Base-by-base conservation (phyloP, 2,329 filamentous ascomycete species). In the Emericellopsis cladophorae region DNA sequence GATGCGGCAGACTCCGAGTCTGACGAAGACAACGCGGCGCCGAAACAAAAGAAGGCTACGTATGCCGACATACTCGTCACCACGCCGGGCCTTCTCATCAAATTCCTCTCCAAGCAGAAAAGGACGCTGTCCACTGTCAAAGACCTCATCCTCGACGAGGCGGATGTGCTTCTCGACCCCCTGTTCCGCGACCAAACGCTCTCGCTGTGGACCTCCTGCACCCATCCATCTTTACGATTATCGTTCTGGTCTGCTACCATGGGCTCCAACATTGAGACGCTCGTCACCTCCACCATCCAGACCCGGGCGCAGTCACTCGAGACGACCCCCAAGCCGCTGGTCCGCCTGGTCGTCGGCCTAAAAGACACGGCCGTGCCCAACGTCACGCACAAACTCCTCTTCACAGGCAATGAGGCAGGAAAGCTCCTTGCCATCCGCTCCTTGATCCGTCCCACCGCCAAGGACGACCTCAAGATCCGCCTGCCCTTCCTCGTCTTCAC, bases 191-290 rank as follows among this genome's bases (percentile, higher is more conserved):
- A 92, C 18, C 88, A 95, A 58, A 95, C 88, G 0, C 67, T 93
- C 31, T 73, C 74, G 4, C 80, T 96, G 46, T 95, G 89, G 88
- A 74, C 76, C 34, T 76, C 84, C 4, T 90, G 90, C 58, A 78
- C 68, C 3, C 79, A 81, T 49, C 68, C 76, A 4, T 62, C 70
- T n/a, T 67, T 96, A 8, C 75, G 79, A 21, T 70, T 87, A 4
- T 86, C 84, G 9, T 79, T 94, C 45, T 98, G 90, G 88, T 96
- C 92, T 12, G 92, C 92, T 12, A 98, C 92, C 0, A 95, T 98
- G 81, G 87, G 85, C 4, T 95, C 90, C 14, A 92, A 82, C 50
- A 84, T 96, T 34, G 92, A 98, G 63, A 70, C 79, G 16, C 67
- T 95, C 7, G 75, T 86, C 37, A 74, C 74, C 7, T 74, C 76